A percentile compares a stretch with the other conserved stretches of the same genome.
Conservation (phyloP, 2,329 filamentous ascomycete species). For the Ophiostoma ips region DNA sequence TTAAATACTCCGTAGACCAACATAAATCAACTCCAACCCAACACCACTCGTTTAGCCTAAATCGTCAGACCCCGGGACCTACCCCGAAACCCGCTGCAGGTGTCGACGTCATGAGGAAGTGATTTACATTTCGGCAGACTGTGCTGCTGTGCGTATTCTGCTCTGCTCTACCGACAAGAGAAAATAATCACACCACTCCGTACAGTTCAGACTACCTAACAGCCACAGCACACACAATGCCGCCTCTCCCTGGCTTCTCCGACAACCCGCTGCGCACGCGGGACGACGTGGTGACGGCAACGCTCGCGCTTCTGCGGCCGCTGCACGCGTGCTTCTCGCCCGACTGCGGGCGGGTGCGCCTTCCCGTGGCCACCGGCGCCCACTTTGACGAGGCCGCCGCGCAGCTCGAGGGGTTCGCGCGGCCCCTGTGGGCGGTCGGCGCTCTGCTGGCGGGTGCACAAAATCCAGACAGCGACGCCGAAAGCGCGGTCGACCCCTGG, state of each 20-base stretch:
- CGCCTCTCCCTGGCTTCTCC: conserved; percentile 25
- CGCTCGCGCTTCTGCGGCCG: conserved; percentile 22
- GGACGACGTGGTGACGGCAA: conserved; percentile 23
- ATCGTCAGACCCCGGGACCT: background rate
- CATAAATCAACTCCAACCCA: too few species aligned
- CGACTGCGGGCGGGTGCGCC: conserved; percentile 21
- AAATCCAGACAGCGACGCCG: background rate
- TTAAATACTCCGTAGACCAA: too few species aligned
- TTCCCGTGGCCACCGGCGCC: conserved; percentile 25
- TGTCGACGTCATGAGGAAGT: background rate
- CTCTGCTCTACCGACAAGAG: too few species aligned
- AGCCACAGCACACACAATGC: background rate
- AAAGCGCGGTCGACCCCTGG: conserved; percentile 17
- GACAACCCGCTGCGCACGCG: conserved; percentile 25
- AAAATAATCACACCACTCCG: background rate
- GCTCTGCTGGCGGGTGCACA: conserved; percentile 3
- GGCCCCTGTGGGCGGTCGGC: conserved; percentile 21
- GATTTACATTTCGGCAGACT: background rate
- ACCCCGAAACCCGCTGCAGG: conserved; percentile 4
- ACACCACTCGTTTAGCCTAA: background rate
- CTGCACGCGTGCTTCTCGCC: conserved; percentile 22
- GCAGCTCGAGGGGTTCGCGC: conserved; percentile 31
- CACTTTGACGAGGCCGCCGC: conserved; percentile 31
- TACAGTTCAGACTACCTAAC: too few species aligned
- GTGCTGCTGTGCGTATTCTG: too few species aligned